Base-by-base conservation (phyloP, 768 basidiomycete species). In the Scleroderma citrinum region DNA sequence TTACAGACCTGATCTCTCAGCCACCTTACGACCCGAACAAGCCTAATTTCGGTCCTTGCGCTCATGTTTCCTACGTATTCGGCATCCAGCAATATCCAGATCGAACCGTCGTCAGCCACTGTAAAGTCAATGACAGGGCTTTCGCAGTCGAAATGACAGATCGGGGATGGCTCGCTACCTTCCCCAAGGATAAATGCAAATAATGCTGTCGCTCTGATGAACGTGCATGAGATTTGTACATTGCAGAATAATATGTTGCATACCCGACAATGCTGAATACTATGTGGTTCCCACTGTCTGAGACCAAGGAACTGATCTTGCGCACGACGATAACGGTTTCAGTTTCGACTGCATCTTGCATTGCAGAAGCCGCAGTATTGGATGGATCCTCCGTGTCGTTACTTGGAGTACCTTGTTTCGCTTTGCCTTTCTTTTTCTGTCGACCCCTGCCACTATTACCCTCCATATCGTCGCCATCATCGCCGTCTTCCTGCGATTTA, bases 201-300 rank as follows among this genome's bases (percentile, higher is more conserved):
- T 8, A 92, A 57, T 0, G 87, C 86, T 1, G 83, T 81, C 3
- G 80, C 77, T 17, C 89, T 91, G 59, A 30, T 19, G 4, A 46
- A 38, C 26, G 13, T 47, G 7, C n/a, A 13, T 3, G 1, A 38
- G 57, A 42, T 52, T 46, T 2, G 17, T 20, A 11, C 13, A 31
- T 7, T 16, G 30, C 13, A 21, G 34, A 35, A 35, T 4, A 7
- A 42, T 7, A 13, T 13, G 29, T 21, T 11, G 67, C 82, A 40
- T 57, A 92, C 90, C 90, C 89, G 46, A 87, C 73, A 5, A 74
- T 85, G 50, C 72, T 83, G 61, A 91, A 92, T 5, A 90, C 51
- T 13, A 89, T 55, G 52, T 73, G 66, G 5, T 60, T 64, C 12
- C 67, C 65, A 4, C 58, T 62, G 7, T 64, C 65, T 3, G 70